Evolutionary conservation across 345 rosid species (phyloP).

Genomic region (Cardiospermum halicacabum): DNA sequence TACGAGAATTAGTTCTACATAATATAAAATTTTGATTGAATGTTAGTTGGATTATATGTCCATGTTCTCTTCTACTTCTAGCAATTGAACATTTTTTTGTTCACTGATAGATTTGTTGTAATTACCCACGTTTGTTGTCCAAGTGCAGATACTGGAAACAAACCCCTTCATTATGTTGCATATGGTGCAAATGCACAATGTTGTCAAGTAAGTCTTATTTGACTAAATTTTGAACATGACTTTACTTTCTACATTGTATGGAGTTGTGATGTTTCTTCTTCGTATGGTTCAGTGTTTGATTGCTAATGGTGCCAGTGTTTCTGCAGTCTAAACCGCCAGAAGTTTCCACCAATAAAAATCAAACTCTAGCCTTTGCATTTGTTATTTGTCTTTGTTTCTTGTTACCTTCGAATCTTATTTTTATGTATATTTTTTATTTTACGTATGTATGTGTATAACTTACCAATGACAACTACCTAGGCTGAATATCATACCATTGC

Average conservation of each 20-base stretch:
- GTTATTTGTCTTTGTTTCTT: too few species aligned
- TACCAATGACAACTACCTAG: too few species aligned
- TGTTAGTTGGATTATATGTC: neutral
- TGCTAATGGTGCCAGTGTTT: constrained; percentile 64
- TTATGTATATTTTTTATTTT: too few species aligned
- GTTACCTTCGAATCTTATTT: too few species aligned
- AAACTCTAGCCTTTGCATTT: constrained; percentile 61
- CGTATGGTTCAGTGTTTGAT: constrained; percentile 62
- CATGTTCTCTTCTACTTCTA: neutral
- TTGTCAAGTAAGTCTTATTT: constrained; percentile 61
- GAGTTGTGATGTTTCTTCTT: too few species aligned
- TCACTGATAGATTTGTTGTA: neutral
- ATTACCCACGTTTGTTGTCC: neutral
- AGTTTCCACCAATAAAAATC: constrained; percentile 55
- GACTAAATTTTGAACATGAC: constrained; percentile 6
- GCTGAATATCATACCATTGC: too few species aligned
- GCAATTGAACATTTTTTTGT: neutral
- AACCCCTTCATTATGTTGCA: constrained; percentile 92
- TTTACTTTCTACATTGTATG: too few species aligned
- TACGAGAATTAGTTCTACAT: neutral
- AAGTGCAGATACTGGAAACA: constrained; percentile 84
- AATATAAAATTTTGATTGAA: neutral
- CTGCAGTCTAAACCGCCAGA: constrained; percentile 65
- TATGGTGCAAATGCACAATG: constrained; percentile 93
- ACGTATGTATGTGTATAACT: too few species aligned